Conservation (phyloP, 768 basidiomycete genomes). For the Hortiboletus flavorubellus region DNA sequence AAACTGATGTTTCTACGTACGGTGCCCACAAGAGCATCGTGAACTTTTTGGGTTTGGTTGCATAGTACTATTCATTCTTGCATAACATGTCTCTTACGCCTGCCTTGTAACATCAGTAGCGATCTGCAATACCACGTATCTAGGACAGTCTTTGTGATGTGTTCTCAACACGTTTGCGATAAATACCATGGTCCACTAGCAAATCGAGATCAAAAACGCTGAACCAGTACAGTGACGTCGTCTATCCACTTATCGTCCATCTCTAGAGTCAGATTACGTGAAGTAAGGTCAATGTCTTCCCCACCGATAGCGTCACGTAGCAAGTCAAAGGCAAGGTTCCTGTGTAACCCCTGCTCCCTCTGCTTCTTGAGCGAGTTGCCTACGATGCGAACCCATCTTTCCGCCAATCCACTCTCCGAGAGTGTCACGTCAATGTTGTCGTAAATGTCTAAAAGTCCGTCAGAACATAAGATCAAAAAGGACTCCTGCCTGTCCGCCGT, state of each 20-base stretch:
- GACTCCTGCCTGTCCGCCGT: slow-evolving; percentile 18
- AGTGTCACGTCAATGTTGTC: slow-evolving; percentile 22
- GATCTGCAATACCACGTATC: slow-evolving; percentile 12
- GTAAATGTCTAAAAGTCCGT: slow-evolving; percentile 45
- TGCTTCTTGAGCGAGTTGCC: slow-evolving; percentile 26
- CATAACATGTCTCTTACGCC: slow-evolving; percentile 11
- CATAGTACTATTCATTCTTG: slow-evolving; percentile 11
- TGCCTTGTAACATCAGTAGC: slow-evolving; percentile 1
- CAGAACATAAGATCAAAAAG: slow-evolving; percentile 43
- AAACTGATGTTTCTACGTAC: not conserved
- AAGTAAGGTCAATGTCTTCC: slow-evolving; percentile 36
- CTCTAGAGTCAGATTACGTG: slow-evolving; percentile 46
- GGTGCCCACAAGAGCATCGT: not conserved
- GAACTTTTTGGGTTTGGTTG: slow-evolving; percentile 3
- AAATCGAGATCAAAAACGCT: slow-evolving; percentile 30
- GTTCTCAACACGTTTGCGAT: not conserved
- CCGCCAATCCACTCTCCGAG: slow-evolving; percentile 28
- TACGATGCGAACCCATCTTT: slow-evolving; percentile 36
- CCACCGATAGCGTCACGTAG: slow-evolving; percentile 45
- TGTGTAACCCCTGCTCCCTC: slow-evolving; percentile 8
- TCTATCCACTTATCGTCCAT: slow-evolving; percentile 52
- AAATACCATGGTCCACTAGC: not conserved
- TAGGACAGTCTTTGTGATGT: not conserved
- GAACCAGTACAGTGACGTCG: slow-evolving; percentile 46
- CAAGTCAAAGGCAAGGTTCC: slow-evolving; percentile 39